Percentiles rank a stretch among this genome's conserved stretches.
Conservation (phyloP, 331 rosid species). For the Quercus phellos region DNA sequence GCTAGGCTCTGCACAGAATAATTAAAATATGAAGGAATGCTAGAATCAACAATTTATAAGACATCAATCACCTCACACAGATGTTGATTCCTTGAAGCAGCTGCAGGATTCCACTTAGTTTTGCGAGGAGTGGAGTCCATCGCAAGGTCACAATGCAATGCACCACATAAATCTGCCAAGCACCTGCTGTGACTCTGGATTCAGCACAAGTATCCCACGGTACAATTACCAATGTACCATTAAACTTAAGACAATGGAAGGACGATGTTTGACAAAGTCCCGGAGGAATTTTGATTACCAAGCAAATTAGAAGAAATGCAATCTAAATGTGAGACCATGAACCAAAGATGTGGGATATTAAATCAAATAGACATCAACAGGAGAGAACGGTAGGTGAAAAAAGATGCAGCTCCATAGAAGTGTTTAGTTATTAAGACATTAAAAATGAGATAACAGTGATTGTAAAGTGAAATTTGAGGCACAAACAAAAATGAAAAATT, state of each 20-base stretch:
- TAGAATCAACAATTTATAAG: neutral
- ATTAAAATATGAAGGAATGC: slow-evolving; percentile 16
- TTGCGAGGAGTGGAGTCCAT: slow-evolving; percentile 39
- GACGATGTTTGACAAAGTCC: neutral
- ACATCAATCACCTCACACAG: slow-evolving; percentile 64
- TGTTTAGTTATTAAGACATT: neutral
- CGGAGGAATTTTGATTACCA: neutral
- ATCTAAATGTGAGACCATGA: neutral
- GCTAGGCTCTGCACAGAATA: slow-evolving; percentile 50
- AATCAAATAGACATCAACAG: too few relatives aligned
- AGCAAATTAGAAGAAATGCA: neutral
- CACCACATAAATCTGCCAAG: slow-evolving; percentile 76
- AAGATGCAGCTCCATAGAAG: too few relatives aligned
- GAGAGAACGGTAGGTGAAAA: too few relatives aligned
- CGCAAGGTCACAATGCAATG: slow-evolving; percentile 61
- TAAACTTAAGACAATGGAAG: neutral
- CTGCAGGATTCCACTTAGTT: slow-evolving; percentile 73
- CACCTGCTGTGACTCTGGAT: slow-evolving; percentile 61
- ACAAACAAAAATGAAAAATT: neutral
- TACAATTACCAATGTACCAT: neutral
- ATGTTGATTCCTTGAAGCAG: slow-evolving; percentile 62
- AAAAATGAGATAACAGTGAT: neutral
- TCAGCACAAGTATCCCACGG: slow-evolving; percentile 22
- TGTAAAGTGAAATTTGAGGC: neutral
- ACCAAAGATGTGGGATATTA: too few relatives aligned